Base-by-base conservation (phyloP, 164 flowering plant species). In the Taxillus chinensis region DNA sequence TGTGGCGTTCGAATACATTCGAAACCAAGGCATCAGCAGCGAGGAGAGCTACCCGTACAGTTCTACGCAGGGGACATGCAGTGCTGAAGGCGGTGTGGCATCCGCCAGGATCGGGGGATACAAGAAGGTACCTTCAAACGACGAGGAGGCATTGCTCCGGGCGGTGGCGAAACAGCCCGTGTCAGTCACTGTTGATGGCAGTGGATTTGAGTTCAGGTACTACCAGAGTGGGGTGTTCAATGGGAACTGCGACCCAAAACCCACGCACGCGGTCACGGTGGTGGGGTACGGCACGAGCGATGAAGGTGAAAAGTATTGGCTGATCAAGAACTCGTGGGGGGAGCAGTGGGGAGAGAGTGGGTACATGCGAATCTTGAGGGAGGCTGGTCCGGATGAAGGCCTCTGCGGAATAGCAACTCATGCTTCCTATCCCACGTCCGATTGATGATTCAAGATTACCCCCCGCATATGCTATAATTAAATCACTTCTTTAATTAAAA, bases 281-380 rank as follows among this genome's bases (percentile, higher is more conserved):
- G 96, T 88, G 4, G 98, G 98, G 3, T 91, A 88, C 48, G 86
- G 86, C 0, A 70, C 72, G 0, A 76, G 72, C 52, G 96, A 93
- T 13, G 77, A 89, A 5, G 39, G 85, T 59, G 66, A 63, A 66
- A 90, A 92, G 0, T 89, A 79, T n/a, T 91, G 98, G 98, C 80
- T 88, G 59, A 85, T 89, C 65, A 91, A 91, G 78, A 91, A 91
- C 66, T 91, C 96, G 2, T 91, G 98, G 96, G 90, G 96, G 4
- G 60, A 75, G 60, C 55, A 62, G 0, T 88, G 96, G 96, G 98
- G 98, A 38, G 93, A 91, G 41, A 8, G 80, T 2, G 98, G 96
- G 0, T 91, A 86, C 54, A 88, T 85, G 55, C 68, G 64, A 1
- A 79, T 91, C 9, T 91, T 93, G 71, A 68, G 82, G 10, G 92